Percentiles rank a stretch among this genome's conserved stretches.
Evolutionary conservation across 495 filamentous ascomycete genomes (phyloP).

Genomic region (Tuber melanosporum): DNA sequence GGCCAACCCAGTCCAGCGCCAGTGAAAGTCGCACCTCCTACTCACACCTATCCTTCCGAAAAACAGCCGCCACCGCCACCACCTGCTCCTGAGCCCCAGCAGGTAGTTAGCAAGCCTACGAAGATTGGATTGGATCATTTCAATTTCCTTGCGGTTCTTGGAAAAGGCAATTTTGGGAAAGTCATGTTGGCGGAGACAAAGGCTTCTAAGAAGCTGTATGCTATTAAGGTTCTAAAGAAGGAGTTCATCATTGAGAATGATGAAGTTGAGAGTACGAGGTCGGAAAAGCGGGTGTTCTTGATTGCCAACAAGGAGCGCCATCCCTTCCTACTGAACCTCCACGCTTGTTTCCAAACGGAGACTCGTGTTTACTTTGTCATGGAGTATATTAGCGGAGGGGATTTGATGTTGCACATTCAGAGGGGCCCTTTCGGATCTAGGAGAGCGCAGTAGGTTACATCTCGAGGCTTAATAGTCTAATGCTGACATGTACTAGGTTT

Average conservation of each 20-base stretch:
- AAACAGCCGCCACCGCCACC: conserved; percentile 43
- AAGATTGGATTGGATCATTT: conserved; percentile 96
- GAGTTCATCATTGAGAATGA: conserved; percentile 99
- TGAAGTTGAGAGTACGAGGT: conserved; percentile 97
- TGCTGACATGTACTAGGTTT: conserved; percentile 54
- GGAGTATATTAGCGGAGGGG: conserved; percentile 98
- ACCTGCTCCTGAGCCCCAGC: conserved; percentile 46
- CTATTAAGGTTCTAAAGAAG: conserved; percentile 99
- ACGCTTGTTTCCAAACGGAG: conserved; percentile 99
- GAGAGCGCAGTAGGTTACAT: conserved; percentile 73
- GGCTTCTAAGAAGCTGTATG: conserved; percentile 80
- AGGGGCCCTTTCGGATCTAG: conserved; percentile 92
- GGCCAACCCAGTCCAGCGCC: not conserved
- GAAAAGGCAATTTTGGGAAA: conserved; percentile 99
- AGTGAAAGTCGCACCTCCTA: conserved; percentile 11
- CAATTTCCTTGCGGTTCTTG: conserved; percentile 97
- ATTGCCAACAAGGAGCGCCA: conserved; percentile 97
- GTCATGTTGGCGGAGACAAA: conserved; percentile 99
- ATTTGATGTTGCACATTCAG: conserved; percentile 99
- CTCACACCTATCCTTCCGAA: conserved; percentile 43
- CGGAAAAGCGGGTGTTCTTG: conserved; percentile 94
- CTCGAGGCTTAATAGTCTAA: not conserved
- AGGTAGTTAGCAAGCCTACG: conserved; percentile 45
- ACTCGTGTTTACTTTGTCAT: conserved; percentile 99
- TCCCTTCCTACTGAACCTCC: conserved; percentile 89